Evolutionary conservation across 768 basidiomycete species (phyloP).

Genomic region (Suillus subalutaceus): DNA sequence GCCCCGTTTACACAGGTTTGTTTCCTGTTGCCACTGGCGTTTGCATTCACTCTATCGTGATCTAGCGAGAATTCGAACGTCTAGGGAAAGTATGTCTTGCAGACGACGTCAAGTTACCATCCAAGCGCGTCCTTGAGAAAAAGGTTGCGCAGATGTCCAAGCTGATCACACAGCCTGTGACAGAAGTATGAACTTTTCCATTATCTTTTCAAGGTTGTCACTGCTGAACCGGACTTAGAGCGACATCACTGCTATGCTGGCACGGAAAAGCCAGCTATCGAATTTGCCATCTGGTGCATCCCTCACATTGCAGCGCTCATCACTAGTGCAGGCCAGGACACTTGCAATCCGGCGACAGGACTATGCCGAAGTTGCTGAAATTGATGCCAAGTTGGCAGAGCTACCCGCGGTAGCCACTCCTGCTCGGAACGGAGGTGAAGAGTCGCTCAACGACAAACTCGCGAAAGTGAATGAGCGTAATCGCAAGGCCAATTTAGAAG

Average conservation of each 20-base stretch:
- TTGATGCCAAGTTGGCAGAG: constrained; percentile 67
- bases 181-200: constrained; percentile 61
- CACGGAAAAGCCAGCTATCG: constrained; percentile 56
- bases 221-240: constrained; percentile 48
- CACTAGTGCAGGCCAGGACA: constrained; percentile 70
- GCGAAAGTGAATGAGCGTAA: constrained; percentile 90
- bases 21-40: constrained; percentile 15
- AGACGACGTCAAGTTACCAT: constrained; percentile 69
- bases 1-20: constrained; percentile 61
- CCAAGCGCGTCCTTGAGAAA: constrained; percentile 63
- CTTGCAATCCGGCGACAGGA: constrained; percentile 80
- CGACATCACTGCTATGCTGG: constrained; percentile 81
- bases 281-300: constrained; percentile 35
- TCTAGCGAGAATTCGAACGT: constrained; percentile 75
- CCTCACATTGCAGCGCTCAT: constrained; percentile 60
- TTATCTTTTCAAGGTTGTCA: constrained; percentile 12
- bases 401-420: constrained; percentile 34
- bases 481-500: constrained; percentile 80
- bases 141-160: constrained; percentile 67
- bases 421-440: constrained; percentile 30
- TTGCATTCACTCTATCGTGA: constrained; percentile 10
- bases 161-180: constrained; percentile 62
- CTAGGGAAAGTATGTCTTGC: constrained; percentile 44
- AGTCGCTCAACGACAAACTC: constrained; percentile 50
- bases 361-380: constrained; percentile 54